These are phyloP conservation scores for Hymenoscyphus repandus DNA, from an alignment of 2,329 filamentous ascomycete species.

Conservation along the genomic window DNA sequence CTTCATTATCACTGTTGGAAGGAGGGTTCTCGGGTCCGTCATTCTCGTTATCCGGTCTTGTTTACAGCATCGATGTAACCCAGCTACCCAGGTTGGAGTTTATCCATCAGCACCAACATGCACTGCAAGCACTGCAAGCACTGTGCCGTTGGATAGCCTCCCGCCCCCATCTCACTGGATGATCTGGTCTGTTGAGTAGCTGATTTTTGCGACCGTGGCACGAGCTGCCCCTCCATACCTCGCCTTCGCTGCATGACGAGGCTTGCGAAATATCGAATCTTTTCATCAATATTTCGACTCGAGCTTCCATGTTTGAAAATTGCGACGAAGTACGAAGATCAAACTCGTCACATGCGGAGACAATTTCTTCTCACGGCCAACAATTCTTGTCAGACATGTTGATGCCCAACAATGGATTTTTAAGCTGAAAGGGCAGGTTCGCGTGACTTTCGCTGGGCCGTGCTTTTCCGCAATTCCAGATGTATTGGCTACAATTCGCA, in stretches of 20 bases:
- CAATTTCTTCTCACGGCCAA: constrained; percentile 2
- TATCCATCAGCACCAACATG: constrained; percentile 13
- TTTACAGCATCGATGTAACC: background rate
- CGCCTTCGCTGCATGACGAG: constrained; percentile 6
- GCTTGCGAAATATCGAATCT: constrained; percentile 1
- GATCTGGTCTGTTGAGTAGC: background rate
- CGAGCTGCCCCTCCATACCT: constrained; percentile 1
- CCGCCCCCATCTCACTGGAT: constrained; percentile 17
- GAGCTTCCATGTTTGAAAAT: background rate
- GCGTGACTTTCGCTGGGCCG: constrained; percentile 7
- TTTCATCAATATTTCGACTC: constrained; percentile 6
- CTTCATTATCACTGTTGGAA: background rate
- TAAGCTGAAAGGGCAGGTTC: background rate
- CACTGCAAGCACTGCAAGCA: constrained; percentile 11
- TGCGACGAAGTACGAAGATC: background rate
- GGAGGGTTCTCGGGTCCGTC: background rate
- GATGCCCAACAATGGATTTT: background rate
- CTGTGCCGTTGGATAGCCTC: constrained; percentile 17
- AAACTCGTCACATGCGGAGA: background rate
- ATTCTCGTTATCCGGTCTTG: background rate
- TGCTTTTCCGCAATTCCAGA: constrained; percentile 13
- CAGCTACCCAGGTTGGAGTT: constrained; percentile 1
- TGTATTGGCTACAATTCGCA: constrained; percentile 22
- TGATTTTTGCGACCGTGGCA: constrained; percentile 4
- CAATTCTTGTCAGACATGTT: background rate